Base-by-base conservation (phyloP, 2,329 filamentous ascomycete genomes). In the Fulvia fulva region DNA sequence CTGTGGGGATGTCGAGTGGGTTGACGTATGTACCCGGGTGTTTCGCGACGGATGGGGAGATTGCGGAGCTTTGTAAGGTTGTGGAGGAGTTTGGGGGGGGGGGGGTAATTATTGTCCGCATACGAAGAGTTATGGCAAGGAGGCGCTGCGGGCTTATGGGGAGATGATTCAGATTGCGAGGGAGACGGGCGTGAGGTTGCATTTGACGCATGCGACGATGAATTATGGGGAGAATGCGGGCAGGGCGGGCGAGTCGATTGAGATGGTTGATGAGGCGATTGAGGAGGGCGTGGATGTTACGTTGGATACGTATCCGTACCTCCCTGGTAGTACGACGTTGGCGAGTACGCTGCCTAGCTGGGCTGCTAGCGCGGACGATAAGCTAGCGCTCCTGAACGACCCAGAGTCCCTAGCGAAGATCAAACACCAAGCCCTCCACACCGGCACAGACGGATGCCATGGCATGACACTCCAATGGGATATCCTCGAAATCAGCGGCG, bases 191-290 rank as follows among this genome's bases (percentile, higher is more conserved):
- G 67, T 70, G 8, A 53, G 67, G 22, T 56, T 70, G 19, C 67
- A 70, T 52, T 52, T 70, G 9, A 68, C 67, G 19, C 67, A 70
- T 56, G 67, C 67, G 6, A 70, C 67, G 12, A 63, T 70, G 55
- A 70, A 70, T 41, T 68, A 66, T 41, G 62, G 63, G 1, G 67
- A 68, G 55, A 70, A 70, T 25, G 63, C 63, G 11, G 65, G 67
- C 9, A 47, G 66, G 32, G 67, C 67, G 12, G 59, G 64, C 12
- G 67, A 70, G 54, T 54, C 68, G 21, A 59, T 68, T 3, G 28
- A 14, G 4, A 68, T 68, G 65, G 65, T 70, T n/a, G 67, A 68
- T 49, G 54, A 57, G 43, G 67, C 63, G 12, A 54, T 66, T 7
- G 56, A 47, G 6, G 62, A 65, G 21, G 67, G 67, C 2, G 34